Conservation (phyloP, 768 basidiomycete species). For the Pleurotus platypus region DNA sequence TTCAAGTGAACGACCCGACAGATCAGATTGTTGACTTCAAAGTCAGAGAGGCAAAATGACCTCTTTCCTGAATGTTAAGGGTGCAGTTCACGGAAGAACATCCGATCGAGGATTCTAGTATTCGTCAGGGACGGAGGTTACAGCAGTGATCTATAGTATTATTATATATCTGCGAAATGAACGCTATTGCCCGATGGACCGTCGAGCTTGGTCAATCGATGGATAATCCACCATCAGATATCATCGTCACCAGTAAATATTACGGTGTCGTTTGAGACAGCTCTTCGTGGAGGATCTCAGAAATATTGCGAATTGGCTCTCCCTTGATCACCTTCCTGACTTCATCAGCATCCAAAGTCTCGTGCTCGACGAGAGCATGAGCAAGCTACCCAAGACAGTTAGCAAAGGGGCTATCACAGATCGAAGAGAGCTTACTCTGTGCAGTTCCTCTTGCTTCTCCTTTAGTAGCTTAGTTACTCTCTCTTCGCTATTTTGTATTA, state of each 20-base stretch:
- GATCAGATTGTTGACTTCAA: conserved; percentile 6
- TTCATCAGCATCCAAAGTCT: conserved; percentile 86
- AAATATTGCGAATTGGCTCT: conserved; percentile 68
- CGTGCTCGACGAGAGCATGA: conserved; percentile 88
- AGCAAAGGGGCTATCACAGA: conserved; percentile 11
- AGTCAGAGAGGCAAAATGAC: neutral
- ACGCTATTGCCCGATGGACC: too few relatives aligned
- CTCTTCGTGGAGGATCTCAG: conserved; percentile 63
- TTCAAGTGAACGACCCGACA: neutral
- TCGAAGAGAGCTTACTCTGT: conserved; percentile 46
- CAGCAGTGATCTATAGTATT: neutral
- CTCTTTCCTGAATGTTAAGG: neutral
- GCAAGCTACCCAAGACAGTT: conserved; percentile 58
- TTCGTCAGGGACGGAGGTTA: neutral
- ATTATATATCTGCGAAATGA: neutral
- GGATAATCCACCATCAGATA: too few relatives aligned
- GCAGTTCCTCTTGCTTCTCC: conserved; percentile 68
- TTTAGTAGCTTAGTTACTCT: conserved; percentile 65
- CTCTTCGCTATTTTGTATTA: conserved; percentile 68
- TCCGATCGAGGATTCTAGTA: conserved; percentile 6
- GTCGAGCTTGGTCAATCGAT: too few relatives aligned
- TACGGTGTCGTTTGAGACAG: conserved; percentile 27
- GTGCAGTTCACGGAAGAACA: neutral
- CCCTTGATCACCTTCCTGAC: conserved; percentile 84
- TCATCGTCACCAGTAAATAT: neutral